Base-by-base conservation (phyloP, 306 rosid genomes). In the Cucurbita pepo region DNA sequence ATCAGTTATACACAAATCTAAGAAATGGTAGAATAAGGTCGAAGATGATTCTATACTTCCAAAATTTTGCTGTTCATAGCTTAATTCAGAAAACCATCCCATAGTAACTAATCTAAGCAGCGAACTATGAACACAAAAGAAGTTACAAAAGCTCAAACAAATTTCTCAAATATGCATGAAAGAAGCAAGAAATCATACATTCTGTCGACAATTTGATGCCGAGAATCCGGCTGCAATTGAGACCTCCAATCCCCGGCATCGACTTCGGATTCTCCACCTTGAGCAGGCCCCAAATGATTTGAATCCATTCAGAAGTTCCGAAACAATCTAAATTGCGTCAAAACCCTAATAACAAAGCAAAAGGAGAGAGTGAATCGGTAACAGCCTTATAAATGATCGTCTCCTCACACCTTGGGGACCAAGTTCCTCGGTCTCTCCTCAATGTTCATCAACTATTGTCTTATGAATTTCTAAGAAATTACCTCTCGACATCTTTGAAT, bases 211-310 rank as follows among this genome's bases (percentile, higher is more conserved):
- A 54, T 71, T 10, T 38, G 50, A 6, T 53, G 62, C 3, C 75
- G 75, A 36, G 75, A 53, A 15, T 37, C 60, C 1, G n/a, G 50
- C 36, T 37, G 63, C 75, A 71, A 71, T 71, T 71, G 75, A 36
- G 75, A 71, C 75, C 75, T 71, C 75, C 75, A 71, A 38, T 71
- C 75, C n/a, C 52, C 63, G 3, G 54, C n/a, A 22, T 73, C 83
- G 71, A 41, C 54, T 34, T 75, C 25, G 73, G 83, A 72, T 56
- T 81, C 82, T 15, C 71, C 74, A 48, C 79, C 84, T 62, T 79
- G 87, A 44, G 11, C 10, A 54, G 86, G 78, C 66, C 72, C 54
- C 87, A 85, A 80, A 56, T 79, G 81, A 76, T 76, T 77, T 30
- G 77, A 8, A 63, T 84, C 87, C 88, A 84, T 81, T 67, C 56